A percentile compares a stretch with the other conserved stretches of the same genome.
Conservation (phyloP, 352 stramenopile species). For the Saprolegnia diclina region DNA sequence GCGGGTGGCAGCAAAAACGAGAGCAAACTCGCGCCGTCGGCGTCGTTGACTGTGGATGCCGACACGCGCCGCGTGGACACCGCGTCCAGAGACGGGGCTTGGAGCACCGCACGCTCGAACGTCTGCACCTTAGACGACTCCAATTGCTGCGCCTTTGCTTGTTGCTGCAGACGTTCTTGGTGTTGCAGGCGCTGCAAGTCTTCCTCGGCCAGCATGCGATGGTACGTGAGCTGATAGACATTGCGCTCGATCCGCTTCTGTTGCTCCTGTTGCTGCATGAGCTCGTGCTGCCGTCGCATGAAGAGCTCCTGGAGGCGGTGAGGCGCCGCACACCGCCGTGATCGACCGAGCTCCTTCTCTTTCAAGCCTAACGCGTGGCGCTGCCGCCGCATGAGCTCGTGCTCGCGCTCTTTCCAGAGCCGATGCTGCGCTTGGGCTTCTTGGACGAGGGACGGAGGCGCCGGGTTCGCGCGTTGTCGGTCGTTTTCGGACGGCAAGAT, state of each 20-base stretch:
- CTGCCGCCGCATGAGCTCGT: constrained; percentile 26
- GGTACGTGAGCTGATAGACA: constrained; percentile 21
- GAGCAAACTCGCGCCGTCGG: constrained; percentile 37
- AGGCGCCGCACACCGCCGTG: not conserved
- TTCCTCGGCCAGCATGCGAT: constrained; percentile 25
- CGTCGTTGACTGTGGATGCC: constrained; percentile 2
- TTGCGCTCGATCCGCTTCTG: constrained; percentile 10
- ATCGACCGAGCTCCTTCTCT: constrained; percentile 13
- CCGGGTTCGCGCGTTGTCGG: not conserved
- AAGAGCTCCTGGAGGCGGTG: constrained; percentile 24
- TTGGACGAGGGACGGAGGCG: not conserved
- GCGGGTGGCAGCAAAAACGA: constrained; percentile 46
- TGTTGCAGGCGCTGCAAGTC: not conserved
- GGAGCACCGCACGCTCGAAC: not conserved
- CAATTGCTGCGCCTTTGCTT: not conserved
- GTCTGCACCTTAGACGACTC: not conserved
- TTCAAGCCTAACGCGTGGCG: constrained; percentile 20
- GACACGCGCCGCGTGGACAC: not conserved
- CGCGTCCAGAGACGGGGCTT: not conserved
- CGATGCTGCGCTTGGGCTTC: constrained; percentile 11
- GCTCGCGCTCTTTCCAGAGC: constrained; percentile 14
- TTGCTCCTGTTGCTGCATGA: constrained; percentile 1
- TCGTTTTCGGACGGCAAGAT: not conserved
- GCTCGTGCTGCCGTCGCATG: constrained; percentile 17
- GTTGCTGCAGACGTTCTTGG: not conserved